Conservation (phyloP, 345 rosid genomes). For the Salix brachista region DNA sequence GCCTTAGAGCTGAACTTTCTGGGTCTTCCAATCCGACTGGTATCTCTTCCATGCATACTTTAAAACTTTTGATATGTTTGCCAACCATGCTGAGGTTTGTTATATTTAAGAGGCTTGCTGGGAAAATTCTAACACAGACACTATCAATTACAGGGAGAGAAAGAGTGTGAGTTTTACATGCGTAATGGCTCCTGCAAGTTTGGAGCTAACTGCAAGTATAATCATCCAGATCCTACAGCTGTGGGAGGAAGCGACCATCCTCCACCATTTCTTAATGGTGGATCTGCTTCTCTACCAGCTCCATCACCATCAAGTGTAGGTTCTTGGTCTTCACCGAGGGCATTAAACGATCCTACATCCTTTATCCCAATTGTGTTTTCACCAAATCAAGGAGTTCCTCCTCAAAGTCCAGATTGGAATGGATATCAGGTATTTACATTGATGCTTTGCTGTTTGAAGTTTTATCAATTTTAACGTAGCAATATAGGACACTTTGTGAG, state of each 20-base stretch:
- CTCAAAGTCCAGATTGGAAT: constrained; percentile 71
- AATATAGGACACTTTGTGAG: not conserved
- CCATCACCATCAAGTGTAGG: constrained; percentile 48
- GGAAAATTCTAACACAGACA: not conserved
- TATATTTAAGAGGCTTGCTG: not conserved
- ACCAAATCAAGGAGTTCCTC: constrained; percentile 53
- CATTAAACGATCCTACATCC: constrained; percentile 45
- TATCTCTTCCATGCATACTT: constrained; percentile 7
- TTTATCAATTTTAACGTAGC: not conserved
- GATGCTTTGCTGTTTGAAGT: not conserved
- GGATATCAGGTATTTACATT: constrained; percentile 64
- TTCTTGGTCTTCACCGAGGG: constrained; percentile 72
- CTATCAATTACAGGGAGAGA: constrained; percentile 53
- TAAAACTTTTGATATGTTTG: not conserved
- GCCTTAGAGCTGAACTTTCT: constrained; percentile 68
- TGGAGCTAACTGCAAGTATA: constrained; percentile 75
- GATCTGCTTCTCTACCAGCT: constrained; percentile 42
- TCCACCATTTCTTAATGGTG: constrained; percentile 49
- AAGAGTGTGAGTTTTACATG: constrained; percentile 87
- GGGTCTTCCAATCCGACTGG: constrained; percentile 84
- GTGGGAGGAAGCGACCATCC: constrained; percentile 47
- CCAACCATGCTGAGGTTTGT: not conserved
- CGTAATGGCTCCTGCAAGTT: constrained; percentile 91
- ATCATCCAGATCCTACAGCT: constrained; percentile 88
- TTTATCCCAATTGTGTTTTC: constrained; percentile 56